Base-by-base conservation (phyloP, 2,329 filamentous ascomycete species). In the Fusarium transvaalense region DNA sequence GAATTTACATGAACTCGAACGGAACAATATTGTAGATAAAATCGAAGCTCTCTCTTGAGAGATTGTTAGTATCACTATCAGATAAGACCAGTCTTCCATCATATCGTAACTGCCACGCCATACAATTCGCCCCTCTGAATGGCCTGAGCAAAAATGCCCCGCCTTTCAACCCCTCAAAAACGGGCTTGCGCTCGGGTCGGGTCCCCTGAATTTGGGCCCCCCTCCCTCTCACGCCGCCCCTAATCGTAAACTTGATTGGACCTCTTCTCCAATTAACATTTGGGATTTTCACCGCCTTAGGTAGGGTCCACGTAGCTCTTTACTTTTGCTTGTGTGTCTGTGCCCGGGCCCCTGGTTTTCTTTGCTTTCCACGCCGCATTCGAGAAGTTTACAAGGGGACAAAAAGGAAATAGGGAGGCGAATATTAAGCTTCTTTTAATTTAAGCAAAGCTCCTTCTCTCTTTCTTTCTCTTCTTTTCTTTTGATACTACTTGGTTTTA, bases 241-340 rank as follows among this genome's bases (percentile, higher is more conserved):
- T 71, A 73, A 65, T 57, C 51, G 31, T 3, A 50, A 2, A 25
- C 17, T 29, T 21, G 25, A 63, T 63, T 63, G 58, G 60, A 21
- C n/a, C 32, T 31, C 23, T n/a, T 56, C n/a, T n/a, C 42, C 42
- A 63, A 48, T 63, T 62, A 56, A 62, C 55, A 45, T 53, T 46
- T 59, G 45, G 29, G 41, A 64, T 64, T 71, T 74, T 73, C 71
- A 74, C 71, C 69, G 71, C 71, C 68, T 74, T 74, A 38, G 47
- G 47, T 74, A 38, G 47, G 47, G 47, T 50, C 71, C 66, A 73
- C 56, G 70, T 71, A 63, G 66, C 70, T 67, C 58, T 52, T 38
- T 47, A 48, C n/a, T n/a, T n/a, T n/a, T n/a, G n/a, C n/a, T n/a
- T n/a, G n/a, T n/a, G n/a, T n/a, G n/a, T n/a, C n/a, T n/a, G n/a